Evolutionary conservation across 768 basidiomycete species (phyloP), one percentile per base, ranked within the genome.

Genomic region (Tricholoma sp.): DNA sequence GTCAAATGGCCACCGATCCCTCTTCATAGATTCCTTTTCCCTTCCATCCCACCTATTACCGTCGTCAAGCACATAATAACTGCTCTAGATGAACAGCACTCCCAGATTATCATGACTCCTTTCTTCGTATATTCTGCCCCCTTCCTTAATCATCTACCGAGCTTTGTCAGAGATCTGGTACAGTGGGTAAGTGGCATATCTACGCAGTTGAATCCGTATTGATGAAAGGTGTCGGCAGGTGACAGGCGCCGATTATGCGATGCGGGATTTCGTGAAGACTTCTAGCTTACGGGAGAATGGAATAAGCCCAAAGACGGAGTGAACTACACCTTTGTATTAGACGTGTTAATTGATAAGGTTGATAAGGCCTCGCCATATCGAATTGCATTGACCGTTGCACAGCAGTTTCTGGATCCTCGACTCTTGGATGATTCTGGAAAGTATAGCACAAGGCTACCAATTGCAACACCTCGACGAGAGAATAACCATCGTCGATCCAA

Each of bases 1-100:
- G 65, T 80, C 18, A 70, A 66, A 9, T 70, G 85, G 41, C 84
- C 89, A 4, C 64, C 69, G 33, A 76, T 72, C 55, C 58, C 68
- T 28, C 63, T 86, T 39, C 83, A 80, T 71, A 77, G 76, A 54
- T 98, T 98, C 75, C 78, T 94, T 65, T 78, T 85, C 48, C 94
- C 94, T 1, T 81, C 85, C 29, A 64, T 94, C 17, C 77, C 80
- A 49, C 88, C 94, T 0, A 78, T 92, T 48, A 74, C 80, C 4
- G 77, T 96, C 9, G 90, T 91, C 53, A 94, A 94, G 70, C 76
- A 76, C 32, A 84, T 98, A 65, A 90, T 98, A 55, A 72, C 82
- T 32, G 89, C 89, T 1, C 68, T 97, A 52, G 91, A 97, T 68
- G 83, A 84, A 49, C 86, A 89, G 59, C 85, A 94, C 62, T 88